Evolutionary conservation across 768 basidiomycete species (phyloP), one percentile per base, ranked within the genome.

Genomic region (Pleurotus tuber-regium): DNA sequence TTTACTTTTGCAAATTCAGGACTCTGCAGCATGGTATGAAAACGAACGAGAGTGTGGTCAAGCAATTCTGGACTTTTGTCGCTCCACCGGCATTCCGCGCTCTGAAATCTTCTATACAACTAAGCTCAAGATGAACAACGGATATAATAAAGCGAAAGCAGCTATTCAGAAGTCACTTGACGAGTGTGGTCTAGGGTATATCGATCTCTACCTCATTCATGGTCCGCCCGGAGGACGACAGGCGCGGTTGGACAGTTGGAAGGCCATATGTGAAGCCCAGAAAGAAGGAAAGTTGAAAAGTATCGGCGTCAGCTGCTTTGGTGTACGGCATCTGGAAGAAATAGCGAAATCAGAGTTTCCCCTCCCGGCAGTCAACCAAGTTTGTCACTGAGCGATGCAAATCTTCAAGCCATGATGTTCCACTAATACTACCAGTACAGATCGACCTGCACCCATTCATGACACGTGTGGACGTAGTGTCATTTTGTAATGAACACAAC

Each of bases 161-260:
- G 66, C 75, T 29, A 81, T 88, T 54, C 61, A 77, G 55, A 70
- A 68, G 38, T 85, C 83, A 2, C 62, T 88, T 16, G 62, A 77
- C 21, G 66, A 63, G 47, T 82, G 74, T 62, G 76, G 78, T 0
- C 68, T 87, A n/a, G 82, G 71, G 18, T 80, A 82, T 59, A 81
- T 88, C 54, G 86, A 89, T 59, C 67, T 89, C 7, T 90, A 87
- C 67, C 76, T 88, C 50, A 75, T 89, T 26, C 86, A 89, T 57
- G 79, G 79, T 12, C 85, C 87, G 4, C 71, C 83, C 40, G 84
- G 85, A 16, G 86, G 86, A 4, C 69, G 76, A 0, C 54, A 75
- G 41, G 75, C 75, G 23, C 71, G 87, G 16, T 70, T 70, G 26
- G 81, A 85, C 23, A 80, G 80, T 56, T 89, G 87, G 87, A 66